Evolutionary conservation across 306 rosid species (phyloP).

Genomic region (Fragaria ananassa): DNA sequence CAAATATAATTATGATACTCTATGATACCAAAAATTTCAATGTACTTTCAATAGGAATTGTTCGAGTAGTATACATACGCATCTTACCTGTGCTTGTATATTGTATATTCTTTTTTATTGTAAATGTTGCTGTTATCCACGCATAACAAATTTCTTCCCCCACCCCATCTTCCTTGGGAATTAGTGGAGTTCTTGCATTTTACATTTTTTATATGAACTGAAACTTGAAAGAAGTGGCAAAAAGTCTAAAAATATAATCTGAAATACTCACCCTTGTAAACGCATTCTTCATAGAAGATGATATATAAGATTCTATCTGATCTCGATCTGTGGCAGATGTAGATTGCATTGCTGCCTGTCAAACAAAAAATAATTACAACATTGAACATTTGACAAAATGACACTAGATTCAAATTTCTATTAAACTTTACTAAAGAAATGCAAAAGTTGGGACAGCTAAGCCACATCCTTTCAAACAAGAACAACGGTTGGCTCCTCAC

Average conservation of each 20-base stretch:
- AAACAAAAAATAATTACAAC: conserved; percentile 22
- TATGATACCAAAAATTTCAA: background rate
- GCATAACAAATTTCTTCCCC: background rate
- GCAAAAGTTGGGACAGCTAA: background rate
- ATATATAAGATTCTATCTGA: conserved; percentile 80
- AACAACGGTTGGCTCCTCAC: conserved; percentile 1
- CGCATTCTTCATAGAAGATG: conserved; percentile 69
- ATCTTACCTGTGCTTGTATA: background rate
- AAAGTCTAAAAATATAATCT: conserved; percentile 22
- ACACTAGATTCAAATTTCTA: background rate
- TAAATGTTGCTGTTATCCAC: background rate
- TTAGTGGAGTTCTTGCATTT: background rate
- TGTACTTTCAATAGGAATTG: background rate
- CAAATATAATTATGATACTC: background rate
- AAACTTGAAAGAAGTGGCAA: background rate
- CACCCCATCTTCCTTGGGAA: background rate
- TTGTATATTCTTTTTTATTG: background rate
- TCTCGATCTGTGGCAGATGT: conserved; percentile 72
- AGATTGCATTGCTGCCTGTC: conserved; percentile 58
- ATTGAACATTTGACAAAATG: conserved; percentile 10
- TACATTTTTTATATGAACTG: background rate
- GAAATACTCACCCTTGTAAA: conserved; percentile 76
- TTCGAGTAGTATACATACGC: background rate
- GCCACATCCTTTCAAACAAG: conserved; percentile 1
- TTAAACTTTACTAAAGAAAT: background rate